Evolutionary conservation across 768 basidiomycete species (phyloP).

Genomic region (Exidia glandulosa): DNA sequence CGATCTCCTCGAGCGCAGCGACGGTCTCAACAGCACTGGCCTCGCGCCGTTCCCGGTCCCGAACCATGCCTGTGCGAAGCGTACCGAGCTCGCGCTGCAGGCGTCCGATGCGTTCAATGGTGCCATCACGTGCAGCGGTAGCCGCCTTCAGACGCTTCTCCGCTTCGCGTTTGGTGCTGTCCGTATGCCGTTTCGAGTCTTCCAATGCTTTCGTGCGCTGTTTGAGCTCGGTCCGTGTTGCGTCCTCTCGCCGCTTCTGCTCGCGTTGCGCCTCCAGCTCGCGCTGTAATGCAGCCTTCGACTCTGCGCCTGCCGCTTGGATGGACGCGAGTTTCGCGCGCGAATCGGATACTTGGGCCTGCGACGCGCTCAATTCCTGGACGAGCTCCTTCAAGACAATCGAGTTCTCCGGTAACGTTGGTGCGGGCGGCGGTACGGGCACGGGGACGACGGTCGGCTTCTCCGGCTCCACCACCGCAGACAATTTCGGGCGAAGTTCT

Average conservation of each 20-base stretch:
- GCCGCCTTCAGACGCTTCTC: constrained; percentile 79
- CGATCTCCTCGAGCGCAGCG: constrained; percentile 34
- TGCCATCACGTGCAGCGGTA: constrained; percentile 51
- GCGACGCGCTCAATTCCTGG: constrained; percentile 56
- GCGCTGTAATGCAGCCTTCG: constrained; percentile 52
- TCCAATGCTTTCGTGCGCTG: constrained; percentile 76
- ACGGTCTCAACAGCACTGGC: constrained; percentile 22
- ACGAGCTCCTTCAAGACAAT: constrained; percentile 65
- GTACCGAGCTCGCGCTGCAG: constrained; percentile 51
- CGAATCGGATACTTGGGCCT: constrained; percentile 53
- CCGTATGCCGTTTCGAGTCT: constrained; percentile 75
- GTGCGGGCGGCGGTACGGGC: constrained; percentile 15
- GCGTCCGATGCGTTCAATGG: constrained; percentile 43
- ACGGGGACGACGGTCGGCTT: constrained; percentile 13
- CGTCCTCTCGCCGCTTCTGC: constrained; percentile 76
- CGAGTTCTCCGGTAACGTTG: constrained; percentile 41
- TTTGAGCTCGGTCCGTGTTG: constrained; percentile 64
- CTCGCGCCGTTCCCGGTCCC: constrained; percentile 43
- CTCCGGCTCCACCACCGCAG: not conserved
- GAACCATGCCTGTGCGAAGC: constrained; percentile 41
- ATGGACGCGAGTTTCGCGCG: constrained; percentile 58
- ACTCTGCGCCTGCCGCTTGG: constrained; percentile 42
- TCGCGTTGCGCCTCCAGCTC: constrained; percentile 66
- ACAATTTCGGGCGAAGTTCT: constrained; percentile 11
- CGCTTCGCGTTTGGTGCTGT: constrained; percentile 67